These are phyloP conservation scores for Cladosporium sp. DNA, from an alignment of 2,329 filamentous ascomycete genomes.

Conservation along the genomic window DNA sequence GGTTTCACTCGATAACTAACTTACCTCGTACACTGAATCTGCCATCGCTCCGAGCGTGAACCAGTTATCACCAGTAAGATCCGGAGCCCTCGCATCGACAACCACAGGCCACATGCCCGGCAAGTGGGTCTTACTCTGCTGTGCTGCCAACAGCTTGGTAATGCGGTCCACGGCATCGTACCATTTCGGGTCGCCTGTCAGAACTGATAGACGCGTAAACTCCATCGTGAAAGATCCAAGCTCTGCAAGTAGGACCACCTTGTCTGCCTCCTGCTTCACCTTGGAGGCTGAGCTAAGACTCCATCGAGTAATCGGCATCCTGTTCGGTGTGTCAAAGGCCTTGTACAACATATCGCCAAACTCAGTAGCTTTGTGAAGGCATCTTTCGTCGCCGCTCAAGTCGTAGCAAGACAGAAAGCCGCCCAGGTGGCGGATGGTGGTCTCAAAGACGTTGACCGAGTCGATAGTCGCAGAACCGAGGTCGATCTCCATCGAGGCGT, in stretches of 20 bases:
- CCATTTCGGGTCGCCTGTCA: slow-evolving; percentile 49
- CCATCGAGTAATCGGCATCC: slow-evolving; percentile 52
- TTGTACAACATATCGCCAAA: slow-evolving; percentile 49
- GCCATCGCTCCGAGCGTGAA: slow-evolving; percentile 43
- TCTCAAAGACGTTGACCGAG: slow-evolving; percentile 53
- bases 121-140: slow-evolving; percentile 47
- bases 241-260: slow-evolving; percentile 48
- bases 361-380: slow-evolving; percentile 41
- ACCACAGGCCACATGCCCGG: slow-evolving; percentile 53
- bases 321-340: slow-evolving; percentile 51
- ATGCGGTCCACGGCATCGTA: slow-evolving; percentile 51
- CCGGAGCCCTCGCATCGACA: slow-evolving; percentile 44
- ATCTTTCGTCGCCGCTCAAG: slow-evolving; percentile 38
- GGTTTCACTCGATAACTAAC: not conserved
- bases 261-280: slow-evolving; percentile 44
- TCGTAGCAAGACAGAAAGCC: slow-evolving; percentile 42
- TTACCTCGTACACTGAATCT: slow-evolving; percentile 40
- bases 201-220: slow-evolving; percentile 50
- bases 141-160: slow-evolving; percentile 44
- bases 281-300: slow-evolving; percentile 42
- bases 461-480: slow-evolving; percentile 44
- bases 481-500: slow-evolving; percentile 47
- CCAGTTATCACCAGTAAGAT: slow-evolving; percentile 45
- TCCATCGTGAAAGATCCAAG: slow-evolving; percentile 52
- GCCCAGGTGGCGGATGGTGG: slow-evolving; percentile 48